A percentile compares a stretch with the other conserved stretches of the same genome.
Evolutionary conservation across 345 rosid genomes (phyloP).

Genomic region (Salix koriyanagi): DNA sequence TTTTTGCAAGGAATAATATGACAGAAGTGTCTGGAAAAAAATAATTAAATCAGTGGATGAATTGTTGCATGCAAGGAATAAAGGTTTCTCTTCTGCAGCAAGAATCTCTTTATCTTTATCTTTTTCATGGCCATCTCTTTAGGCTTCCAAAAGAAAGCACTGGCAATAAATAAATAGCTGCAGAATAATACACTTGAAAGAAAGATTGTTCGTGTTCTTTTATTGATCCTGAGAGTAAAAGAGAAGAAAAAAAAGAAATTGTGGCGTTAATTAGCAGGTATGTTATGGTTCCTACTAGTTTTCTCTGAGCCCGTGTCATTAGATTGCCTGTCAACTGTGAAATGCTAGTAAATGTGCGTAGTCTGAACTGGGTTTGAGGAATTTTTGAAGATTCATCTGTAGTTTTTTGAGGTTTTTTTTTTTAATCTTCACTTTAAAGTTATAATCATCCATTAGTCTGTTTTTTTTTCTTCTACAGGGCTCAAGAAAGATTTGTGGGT

Average conservation of each 20-base stretch:
- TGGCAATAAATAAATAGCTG: not conserved
- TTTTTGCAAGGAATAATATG: too few relatives aligned
- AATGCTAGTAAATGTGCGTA: constrained; percentile 9
- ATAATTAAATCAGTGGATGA: not conserved
- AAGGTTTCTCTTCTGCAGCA: constrained; percentile 29
- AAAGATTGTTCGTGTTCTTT: not conserved
- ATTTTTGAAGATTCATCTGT: constrained; percentile 12
- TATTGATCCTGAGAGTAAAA: not conserved
- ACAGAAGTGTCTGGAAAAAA: not conserved
- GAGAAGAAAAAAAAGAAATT: not conserved
- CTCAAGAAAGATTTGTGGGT: constrained; percentile 17
- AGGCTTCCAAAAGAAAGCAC: constrained; percentile 10
- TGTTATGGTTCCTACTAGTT: constrained; percentile 15
- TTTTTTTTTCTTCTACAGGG: constrained; percentile 7
- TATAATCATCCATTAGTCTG: constrained; percentile 16
- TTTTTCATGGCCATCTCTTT: constrained; percentile 8
- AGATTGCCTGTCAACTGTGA: constrained; percentile 28
- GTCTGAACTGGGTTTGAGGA: constrained; percentile 19
- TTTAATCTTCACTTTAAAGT: constrained; percentile 25
- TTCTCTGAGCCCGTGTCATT: constrained; percentile 26
- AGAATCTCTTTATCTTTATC: constrained; percentile 14
- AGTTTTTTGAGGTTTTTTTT: constrained; percentile 7
- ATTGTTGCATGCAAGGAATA: constrained; percentile 16
- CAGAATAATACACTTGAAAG: not conserved
- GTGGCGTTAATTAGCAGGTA: constrained; percentile 27